These are phyloP conservation scores for Aspergillus sp. DNA, from an alignment of 2,329 filamentous ascomycete species.

Conservation along the genomic window DNA sequence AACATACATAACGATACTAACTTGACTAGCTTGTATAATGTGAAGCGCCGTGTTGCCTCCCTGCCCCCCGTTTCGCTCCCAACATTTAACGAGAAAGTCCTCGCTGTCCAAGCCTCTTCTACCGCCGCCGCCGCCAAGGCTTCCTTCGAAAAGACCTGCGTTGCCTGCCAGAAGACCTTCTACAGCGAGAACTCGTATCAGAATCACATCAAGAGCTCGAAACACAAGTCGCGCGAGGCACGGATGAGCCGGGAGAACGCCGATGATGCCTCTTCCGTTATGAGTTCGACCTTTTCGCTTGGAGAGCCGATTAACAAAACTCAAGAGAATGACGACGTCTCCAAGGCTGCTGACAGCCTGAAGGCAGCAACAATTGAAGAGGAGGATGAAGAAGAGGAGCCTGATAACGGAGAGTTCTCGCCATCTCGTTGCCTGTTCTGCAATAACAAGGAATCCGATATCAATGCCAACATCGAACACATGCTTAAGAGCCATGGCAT, in stretches of 20 bases:
- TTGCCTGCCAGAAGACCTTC: slow-evolving; percentile 81
- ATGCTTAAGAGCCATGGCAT: slow-evolving; percentile 93
- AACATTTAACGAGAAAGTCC: slow-evolving; percentile 89
- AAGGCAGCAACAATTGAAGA: slow-evolving; percentile 57
- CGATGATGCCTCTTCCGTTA: slow-evolving; percentile 71
- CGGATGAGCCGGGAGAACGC: slow-evolving; percentile 39
- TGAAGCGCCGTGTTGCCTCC: slow-evolving; percentile 87
- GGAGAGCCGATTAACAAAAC: slow-evolving; percentile 62
- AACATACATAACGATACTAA: slow-evolving; percentile 3
- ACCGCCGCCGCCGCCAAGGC: slow-evolving; percentile 81
- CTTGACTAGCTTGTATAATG: slow-evolving; percentile 72
- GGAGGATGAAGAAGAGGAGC: slow-evolving; percentile 46
- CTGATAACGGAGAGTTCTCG: slow-evolving; percentile 39
- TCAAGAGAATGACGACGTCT: slow-evolving; percentile 66
- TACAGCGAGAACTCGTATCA: slow-evolving; percentile 94
- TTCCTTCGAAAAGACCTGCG: slow-evolving; percentile 76
- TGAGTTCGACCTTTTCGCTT: slow-evolving; percentile 86
- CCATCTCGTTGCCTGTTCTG: slow-evolving; percentile 74
- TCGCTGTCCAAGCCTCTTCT: slow-evolving; percentile 79
- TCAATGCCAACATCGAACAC: slow-evolving; percentile 71
- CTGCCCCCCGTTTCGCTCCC: slow-evolving; percentile 87
- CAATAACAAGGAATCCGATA: slow-evolving; percentile 71
- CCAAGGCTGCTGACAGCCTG: slow-evolving; percentile 68
- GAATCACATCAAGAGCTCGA: slow-evolving; percentile 86
- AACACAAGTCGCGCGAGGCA: slow-evolving; percentile 68